Base-by-base conservation (phyloP, 2,329 filamentous ascomycete species). In the Fusarium sacchari region DNA sequence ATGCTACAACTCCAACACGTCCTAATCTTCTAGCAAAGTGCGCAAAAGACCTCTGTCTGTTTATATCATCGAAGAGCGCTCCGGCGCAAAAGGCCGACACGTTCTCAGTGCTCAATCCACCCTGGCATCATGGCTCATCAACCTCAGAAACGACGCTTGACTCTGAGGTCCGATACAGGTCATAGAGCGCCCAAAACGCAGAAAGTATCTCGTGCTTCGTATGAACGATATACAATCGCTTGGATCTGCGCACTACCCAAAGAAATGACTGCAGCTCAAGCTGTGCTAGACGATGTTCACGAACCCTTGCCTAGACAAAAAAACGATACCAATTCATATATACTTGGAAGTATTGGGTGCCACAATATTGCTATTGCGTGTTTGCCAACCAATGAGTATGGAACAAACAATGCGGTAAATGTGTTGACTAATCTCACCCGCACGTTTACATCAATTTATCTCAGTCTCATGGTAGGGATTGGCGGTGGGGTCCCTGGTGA, bases 181-280 rank as follows among this genome's bases (percentile, higher is more conserved):
- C n/a, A 52, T 6, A 0, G n/a, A 52, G 18, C 7, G 5, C 28
- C 20, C 15, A 36, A 26, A 9, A 26, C n/a, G n/a, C 4, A 52
- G 6, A 52, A 20, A 11, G 4, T 0, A 36, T 52, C 13, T 2
- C 4, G 0, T 8, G 4, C 8, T 26, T 36, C n/a, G n/a, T 11
- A 20, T 24, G n/a, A 36, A 7, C 32, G 8, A 52, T 71, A 71
- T 20, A 59, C 42, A 14, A 49, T 71, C 30, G 68, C 65, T 22
- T 71, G 65, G 65, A 36, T 71, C 26, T 69, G 65, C 32, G 68
- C 68, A 7, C 13, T 71, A 11, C 42, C 65, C 1, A 69, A 69
- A 5, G 68, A 71, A 53, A 20, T 24, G 52, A 34, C 56, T 0
- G 65, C 68, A 15, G 67, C 69, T 6, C 26, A 7, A 9, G 61